phyloP scores from a whole-genome alignment of 805 yeast genomes.

The Lachancea sp. region DNA sequence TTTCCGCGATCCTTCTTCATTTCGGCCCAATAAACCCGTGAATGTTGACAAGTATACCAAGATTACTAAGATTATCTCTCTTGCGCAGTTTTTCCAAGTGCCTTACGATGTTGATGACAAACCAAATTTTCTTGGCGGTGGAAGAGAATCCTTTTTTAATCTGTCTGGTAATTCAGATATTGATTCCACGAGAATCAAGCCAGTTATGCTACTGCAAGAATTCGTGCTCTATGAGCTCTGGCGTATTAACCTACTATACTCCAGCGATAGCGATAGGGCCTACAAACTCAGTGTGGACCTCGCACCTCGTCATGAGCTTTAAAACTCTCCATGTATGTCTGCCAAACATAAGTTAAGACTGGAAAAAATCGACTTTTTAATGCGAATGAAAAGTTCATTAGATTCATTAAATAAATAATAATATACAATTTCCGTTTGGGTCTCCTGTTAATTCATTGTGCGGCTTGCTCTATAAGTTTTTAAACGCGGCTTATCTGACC shows the following conservation, averaged over 20 bases:
- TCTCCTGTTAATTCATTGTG: constrained; percentile 15
- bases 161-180: constrained; percentile 21
- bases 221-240: constrained; percentile 61
- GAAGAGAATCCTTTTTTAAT: constrained; percentile 26
- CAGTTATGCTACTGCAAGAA: constrained; percentile 38
- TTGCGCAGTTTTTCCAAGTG: constrained; percentile 61
- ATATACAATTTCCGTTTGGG: too few species aligned
- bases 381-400: not conserved
- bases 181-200: constrained; percentile 29
- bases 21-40: constrained; percentile 45
- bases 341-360: not conserved
- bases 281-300: constrained; percentile 65
- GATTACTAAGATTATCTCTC: constrained; percentile 58
- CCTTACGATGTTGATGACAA: constrained; percentile 36
- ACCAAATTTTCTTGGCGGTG: constrained; percentile 15
- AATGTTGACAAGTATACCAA: constrained; percentile 70
- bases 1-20: constrained; percentile 51
- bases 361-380: not conserved
- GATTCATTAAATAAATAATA: constrained; percentile 11
- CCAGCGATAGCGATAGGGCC: constrained; percentile 58
- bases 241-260: constrained; percentile 58
- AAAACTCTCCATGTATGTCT: not conserved
- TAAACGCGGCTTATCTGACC: constrained; percentile 46
- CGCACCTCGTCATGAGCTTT: constrained; percentile 12
- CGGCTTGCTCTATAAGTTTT: constrained; percentile 16